A percentile compares a stretch with the other conserved stretches of the same genome.
phyloP scores from a whole-genome alignment of 129 eudicot genomes.

The Ambrosia artemisiifolia region DNA sequence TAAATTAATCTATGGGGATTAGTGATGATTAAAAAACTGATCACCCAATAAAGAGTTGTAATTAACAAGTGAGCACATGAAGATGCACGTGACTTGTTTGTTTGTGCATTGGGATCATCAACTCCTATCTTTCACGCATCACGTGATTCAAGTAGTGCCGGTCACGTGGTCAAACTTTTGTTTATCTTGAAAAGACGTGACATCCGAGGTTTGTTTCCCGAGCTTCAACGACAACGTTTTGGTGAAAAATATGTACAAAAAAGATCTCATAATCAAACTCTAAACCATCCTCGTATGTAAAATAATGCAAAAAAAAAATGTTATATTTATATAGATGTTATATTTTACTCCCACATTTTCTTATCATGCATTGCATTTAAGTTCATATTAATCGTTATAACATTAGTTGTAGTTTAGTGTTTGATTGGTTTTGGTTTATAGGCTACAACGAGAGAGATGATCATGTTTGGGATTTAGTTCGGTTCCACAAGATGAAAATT shows the following conservation, averaged over 20 bases:
- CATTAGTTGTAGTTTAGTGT: too few species aligned
- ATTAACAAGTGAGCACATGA: slow-evolving; percentile 34
- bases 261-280: background rate
- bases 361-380: too few species aligned
- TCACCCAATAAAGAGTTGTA: slow-evolving; percentile 17
- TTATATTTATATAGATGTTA: too few species aligned
- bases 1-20: slow-evolving; percentile 24
- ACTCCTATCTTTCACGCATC: slow-evolving; percentile 36
- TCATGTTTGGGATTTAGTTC: too few species aligned
- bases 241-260: background rate
- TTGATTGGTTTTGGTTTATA: too few species aligned
- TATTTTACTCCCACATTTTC: too few species aligned
- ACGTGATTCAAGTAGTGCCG: slow-evolving; percentile 38
- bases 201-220: slow-evolving; percentile 27
- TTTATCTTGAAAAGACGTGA: slow-evolving; percentile 20
- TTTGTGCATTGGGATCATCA: slow-evolving; percentile 30
- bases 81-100: slow-evolving; percentile 37
- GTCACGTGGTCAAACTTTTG: slow-evolving; percentile 31
- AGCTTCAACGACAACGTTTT: background rate
- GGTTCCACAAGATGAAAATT: too few species aligned
- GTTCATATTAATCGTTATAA: too few species aligned
- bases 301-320: too few species aligned
- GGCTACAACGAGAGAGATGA: too few species aligned
- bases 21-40: slow-evolving; percentile 5
- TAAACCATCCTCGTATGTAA: background rate